Evolutionary conservation across 306 rosid species (phyloP), one percentile per base, ranked within the genome.

Genomic region (Gastrolobium villosum): DNA sequence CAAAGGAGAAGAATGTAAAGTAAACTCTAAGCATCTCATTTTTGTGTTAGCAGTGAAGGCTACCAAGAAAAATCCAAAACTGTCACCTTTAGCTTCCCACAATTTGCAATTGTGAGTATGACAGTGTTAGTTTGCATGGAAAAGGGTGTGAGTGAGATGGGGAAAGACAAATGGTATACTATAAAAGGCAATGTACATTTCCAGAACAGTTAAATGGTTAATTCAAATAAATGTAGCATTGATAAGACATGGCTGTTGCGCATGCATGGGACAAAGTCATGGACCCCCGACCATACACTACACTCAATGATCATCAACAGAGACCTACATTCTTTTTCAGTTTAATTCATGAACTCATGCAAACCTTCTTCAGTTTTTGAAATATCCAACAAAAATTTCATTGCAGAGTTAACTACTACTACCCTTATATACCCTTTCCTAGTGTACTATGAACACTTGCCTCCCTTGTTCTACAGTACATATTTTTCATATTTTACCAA

Each of bases 121-220:
- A 86, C 86, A 57, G 84, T 87, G 83, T 50, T 62, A 7, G 46
- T 55, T 80, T 84, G 79, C 86, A 86, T 80, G 86, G 65, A 64
- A 79, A 84, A 82, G 46, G 74, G 80, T 10, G 82, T 32, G 72
- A 14, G 82, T 32, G 72, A 75, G 77, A 65, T 31, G 59, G 52
- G 75, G 57, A 39, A 48, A 74, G 84, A 73, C 84, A 79, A 81
- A 74, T 35, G 6, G 61, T 65, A 62, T 32, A 37, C 82, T 40
- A 62, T 68, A 66, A 84, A 63, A 81, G 49, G 84, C 32, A 69
- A 65, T 74, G 2, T 7, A 65, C 9, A 77, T 72, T 78, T 85
- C 68, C 86, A 72, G 80, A 79, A 60, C 14, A 28, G 88, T 74
- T 87, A 68, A 82, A 56, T 81, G 55, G 81, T 73, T 56, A 36